Base-by-base conservation (phyloP, 1,139 yeast genomes). In the Suhomyces maxii region DNA sequence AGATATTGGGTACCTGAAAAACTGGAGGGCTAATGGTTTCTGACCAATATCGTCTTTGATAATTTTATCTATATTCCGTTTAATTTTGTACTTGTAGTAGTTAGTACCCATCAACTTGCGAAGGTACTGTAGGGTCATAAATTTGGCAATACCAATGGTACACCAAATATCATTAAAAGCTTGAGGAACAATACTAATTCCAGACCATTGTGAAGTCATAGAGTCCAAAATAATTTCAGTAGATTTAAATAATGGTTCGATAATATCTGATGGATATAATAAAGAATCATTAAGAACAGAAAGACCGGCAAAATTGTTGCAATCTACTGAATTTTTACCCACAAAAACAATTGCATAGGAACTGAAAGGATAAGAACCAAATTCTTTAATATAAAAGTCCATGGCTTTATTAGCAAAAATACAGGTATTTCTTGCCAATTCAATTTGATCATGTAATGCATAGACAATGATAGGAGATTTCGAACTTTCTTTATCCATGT, bases 301-400 rank as follows among this genome's bases (percentile, higher is more conserved):
- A 49, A 93, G 66, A 0, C 97, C 96, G 0, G 96, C 95, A 69
- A 83, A 86, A 58, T 83, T 80, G 34, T 79, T 77, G 12, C 76
- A 68, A 9, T 72, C 69, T 5, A 74, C 63, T 1, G 79, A 73
- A 31, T 80, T 58, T 34, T 85, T 86, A 18, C 82, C 77, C 6
- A 91, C 84, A 63, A 93, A 90, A 6, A 86, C 84, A 37, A 93
- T 61, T 0, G 91, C 80, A 60, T 85, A 89, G 25, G 93, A 83
- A 25, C 91, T 82, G 59, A 89, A 93, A 0, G 99, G 99, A 56
- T 83, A 95, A 0, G 97, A 88, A 3, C 98, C 97, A 65, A 86
- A 93, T 53, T 91, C 97, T 54, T 86, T 83, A 49, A 91, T 84
- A 56, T 82, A 89, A 60, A 79, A 90, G 52, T 90, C 96, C 59